phyloP scores from a whole-genome alignment of 257 asterid genomes.

The Anisodus acutangulus region DNA sequence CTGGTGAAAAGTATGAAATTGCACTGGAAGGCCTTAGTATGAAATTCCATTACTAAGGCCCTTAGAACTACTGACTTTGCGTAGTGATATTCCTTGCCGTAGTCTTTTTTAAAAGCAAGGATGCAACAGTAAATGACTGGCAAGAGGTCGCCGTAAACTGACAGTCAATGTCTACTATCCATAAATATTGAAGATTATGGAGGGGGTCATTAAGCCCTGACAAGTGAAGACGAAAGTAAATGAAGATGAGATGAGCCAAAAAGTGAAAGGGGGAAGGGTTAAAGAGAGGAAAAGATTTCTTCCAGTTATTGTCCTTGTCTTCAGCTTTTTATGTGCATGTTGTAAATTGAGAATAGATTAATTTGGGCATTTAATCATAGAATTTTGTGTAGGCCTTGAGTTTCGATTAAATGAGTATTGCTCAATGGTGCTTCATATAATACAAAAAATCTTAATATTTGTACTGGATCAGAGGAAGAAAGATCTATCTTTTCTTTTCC shows the following conservation, averaged over 20 bases:
- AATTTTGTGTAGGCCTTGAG: conserved; percentile 16
- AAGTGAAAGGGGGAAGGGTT: background rate
- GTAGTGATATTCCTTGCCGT: background rate
- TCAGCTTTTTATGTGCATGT: background rate
- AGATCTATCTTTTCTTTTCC: background rate
- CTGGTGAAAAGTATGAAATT: conserved; percentile 10
- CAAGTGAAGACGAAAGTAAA: conserved; percentile 18
- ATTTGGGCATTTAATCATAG: conserved; percentile 12
- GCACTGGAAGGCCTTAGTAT: too few species aligned
- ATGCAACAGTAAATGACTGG: conserved; percentile 14
- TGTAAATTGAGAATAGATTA: background rate
- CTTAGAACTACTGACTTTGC: background rate
- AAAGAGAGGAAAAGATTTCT: background rate
- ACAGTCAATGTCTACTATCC: conserved; percentile 10
- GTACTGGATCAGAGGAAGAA: conserved; percentile 20
- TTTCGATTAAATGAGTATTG: background rate
- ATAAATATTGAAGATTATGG: background rate
- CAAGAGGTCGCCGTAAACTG: background rate
- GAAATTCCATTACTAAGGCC: background rate
- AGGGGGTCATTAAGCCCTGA: background rate
- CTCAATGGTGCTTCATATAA: background rate
- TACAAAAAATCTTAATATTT: background rate
- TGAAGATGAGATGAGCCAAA: background rate
- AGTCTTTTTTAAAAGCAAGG: background rate
- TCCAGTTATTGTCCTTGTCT: background rate